Base-by-base conservation (phyloP, 139 green algal species). In the Chlorella sorokiniana region DNA sequence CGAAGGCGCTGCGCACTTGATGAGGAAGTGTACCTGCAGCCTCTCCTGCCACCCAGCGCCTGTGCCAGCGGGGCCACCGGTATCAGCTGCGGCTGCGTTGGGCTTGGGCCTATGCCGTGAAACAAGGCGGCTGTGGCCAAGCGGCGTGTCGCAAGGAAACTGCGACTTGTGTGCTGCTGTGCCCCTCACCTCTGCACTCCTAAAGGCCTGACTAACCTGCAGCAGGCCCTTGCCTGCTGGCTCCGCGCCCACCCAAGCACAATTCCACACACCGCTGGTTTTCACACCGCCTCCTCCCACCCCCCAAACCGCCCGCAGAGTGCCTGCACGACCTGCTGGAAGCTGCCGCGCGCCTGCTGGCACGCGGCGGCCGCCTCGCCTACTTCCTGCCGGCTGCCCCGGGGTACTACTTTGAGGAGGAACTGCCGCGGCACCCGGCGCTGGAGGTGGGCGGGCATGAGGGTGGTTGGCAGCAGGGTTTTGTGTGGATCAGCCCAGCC, bases 261-360 rank as follows among this genome's bases (percentile, higher is more conserved):
- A 14, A 5, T 68, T 68, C 64, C 8, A 10, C 1, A 10, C 27
- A 41, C 41, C 41, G 68, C 25, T 42, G 23, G 8, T 40, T 27
- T 3, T 33, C 4, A 2, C 67, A 73, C 37, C 33, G 23, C 33
- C 5, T 11, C 38, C 38, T 23, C 38, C 5, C 38, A 35, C 22
- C 9, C 67, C 86, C 91, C 27, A 98, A 98, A 87, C 81, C 70
- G 33, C 69, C 98, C 31, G 89, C 84, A 16, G 96, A 99, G 90
- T 98, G 95, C 88, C 82, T 98, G 42, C 68, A 83, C 9, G 96
- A 99, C 89, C 84, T 99, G 62, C 74, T 99, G 62, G 93, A 98
- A 35, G 74, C 91, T 5, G 85, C 95, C 8, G 95, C 96, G 0
- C 73, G 87, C 18, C 72, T 92, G 64, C 91, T 99, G 40, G 56